phyloP scores from a whole-genome alignment of 2,329 filamentous ascomycete genomes.

The Phyllosticta citribraziliensis region DNA sequence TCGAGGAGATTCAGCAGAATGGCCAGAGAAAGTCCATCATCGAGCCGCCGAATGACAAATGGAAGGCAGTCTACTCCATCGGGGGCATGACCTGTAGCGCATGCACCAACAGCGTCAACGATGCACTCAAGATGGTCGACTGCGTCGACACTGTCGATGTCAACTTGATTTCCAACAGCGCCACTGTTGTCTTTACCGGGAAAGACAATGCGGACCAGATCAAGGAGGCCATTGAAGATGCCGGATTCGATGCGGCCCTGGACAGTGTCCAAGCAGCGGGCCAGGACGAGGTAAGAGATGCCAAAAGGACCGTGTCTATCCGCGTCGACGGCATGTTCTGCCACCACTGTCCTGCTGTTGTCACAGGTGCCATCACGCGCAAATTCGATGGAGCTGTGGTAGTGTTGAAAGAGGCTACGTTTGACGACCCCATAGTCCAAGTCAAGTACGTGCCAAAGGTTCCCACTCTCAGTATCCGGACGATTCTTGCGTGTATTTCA shows the following conservation, averaged over 20 bases:
- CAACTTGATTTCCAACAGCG: constrained; percentile 43
- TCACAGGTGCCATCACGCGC: constrained; percentile 43
- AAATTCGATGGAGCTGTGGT: constrained; percentile 41
- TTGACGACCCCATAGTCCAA: constrained; percentile 54
- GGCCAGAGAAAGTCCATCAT: constrained; percentile 1
- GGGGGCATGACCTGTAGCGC: constrained; percentile 50
- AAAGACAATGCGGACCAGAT: constrained; percentile 37
- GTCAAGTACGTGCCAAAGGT: constrained; percentile 60
- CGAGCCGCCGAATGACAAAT: constrained; percentile 17
- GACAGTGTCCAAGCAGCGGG: constrained; percentile 20
- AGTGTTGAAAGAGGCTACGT: constrained; percentile 44
- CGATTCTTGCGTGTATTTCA: constrained; percentile 59
- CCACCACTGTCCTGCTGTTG: constrained; percentile 37
- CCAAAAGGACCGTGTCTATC: constrained; percentile 25
- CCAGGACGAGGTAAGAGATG: constrained; percentile 12
- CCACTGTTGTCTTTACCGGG: constrained; percentile 39
- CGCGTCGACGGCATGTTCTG: constrained; percentile 37
- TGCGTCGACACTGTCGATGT: constrained; percentile 41
- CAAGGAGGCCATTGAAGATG: constrained; percentile 40
- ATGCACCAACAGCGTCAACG: constrained; percentile 41
- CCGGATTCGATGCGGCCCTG: constrained; percentile 32
- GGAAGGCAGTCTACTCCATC: constrained; percentile 39
- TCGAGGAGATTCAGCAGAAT: constrained; percentile 8
- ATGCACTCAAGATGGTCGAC: constrained; percentile 34
- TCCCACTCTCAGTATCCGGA: constrained; percentile 63